Evolutionary conservation across 2,329 filamentous ascomycete genomes (phyloP).

Genomic region (Fusarium subtropicale): DNA sequence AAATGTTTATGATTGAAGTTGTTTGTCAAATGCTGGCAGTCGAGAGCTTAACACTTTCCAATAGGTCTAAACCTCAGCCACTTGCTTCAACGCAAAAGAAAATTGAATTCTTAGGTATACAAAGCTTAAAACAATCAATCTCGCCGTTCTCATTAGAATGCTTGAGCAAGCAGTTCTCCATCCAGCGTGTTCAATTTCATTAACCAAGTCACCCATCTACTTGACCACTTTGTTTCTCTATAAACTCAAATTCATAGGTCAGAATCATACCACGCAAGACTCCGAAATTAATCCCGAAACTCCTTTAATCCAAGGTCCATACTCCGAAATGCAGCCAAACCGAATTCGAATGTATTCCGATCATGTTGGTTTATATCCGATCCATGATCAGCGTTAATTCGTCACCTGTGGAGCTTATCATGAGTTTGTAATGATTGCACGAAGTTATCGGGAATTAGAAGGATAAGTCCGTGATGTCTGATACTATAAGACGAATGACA

Average conservation of each 20-base stretch:
- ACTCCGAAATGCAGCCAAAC: neutral
- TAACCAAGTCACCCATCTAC: neutral
- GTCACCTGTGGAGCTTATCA: neutral
- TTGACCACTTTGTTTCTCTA: neutral
- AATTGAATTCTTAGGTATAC: no score
- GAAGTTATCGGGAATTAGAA: slow-evolving; percentile 17
- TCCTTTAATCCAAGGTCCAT: neutral
- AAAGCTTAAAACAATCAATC: neutral
- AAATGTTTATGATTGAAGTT: neutral
- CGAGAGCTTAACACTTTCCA: neutral
- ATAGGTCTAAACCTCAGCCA: neutral
- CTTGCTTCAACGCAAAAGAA: neutral
- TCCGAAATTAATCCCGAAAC: neutral
- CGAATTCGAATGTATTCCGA: neutral
- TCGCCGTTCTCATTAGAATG: neutral
- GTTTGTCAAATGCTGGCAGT: neutral
- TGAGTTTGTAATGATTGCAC: neutral
- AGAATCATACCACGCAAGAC: neutral
- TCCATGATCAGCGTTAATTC: slow-evolving; percentile 19
- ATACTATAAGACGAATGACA: slow-evolving; percentile 12
- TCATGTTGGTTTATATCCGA: slow-evolving; percentile 4
- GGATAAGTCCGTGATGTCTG: slow-evolving; percentile 21
- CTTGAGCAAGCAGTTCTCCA: neutral
- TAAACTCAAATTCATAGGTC: neutral
- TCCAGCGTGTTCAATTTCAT: neutral